A percentile compares a stretch with the other conserved stretches of the same genome.
Evolutionary conservation across 2,329 filamentous ascomycete species (phyloP).

Genomic region (Sporothrix euskadiensis): DNA sequence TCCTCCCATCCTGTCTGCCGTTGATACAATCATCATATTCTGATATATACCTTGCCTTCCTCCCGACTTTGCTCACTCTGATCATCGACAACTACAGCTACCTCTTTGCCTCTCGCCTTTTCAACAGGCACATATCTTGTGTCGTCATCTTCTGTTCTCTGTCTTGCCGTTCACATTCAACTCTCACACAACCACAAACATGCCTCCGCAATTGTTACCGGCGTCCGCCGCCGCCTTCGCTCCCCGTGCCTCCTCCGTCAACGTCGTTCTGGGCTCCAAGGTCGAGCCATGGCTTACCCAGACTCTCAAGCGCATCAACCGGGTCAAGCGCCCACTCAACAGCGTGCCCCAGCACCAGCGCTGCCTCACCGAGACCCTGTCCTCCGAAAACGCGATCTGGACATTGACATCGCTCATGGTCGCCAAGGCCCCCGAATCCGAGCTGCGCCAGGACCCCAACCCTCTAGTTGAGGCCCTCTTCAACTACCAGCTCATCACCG

Average conservation of each 20-base stretch:
- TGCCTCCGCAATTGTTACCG: conserved; percentile 91
- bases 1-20: conserved; percentile 2
- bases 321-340: conserved; percentile 94
- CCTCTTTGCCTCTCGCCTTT: conserved; percentile 29
- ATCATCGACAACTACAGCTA: conserved; percentile 25
- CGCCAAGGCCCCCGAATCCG: conserved; percentile 80
- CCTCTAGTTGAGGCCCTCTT: conserved; percentile 82
- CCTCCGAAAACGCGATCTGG: conserved; percentile 89
- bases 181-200: conserved; percentile 42
- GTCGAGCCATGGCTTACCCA: conserved; percentile 96
- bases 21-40: not conserved
- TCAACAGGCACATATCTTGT: not conserved
- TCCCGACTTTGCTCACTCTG: not conserved
- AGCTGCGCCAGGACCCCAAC: conserved; percentile 78
- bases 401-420: conserved; percentile 91
- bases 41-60: conserved; percentile 6
- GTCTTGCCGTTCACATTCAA: not conserved
- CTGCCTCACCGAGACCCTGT: conserved; percentile 93
- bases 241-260: conserved; percentile 83
- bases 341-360: conserved; percentile 92
- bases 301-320: conserved; percentile 94
- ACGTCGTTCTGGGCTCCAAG: conserved; percentile 88
- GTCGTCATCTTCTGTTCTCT: too few species aligned
- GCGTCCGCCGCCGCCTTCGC: conserved; percentile 96
- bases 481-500: conserved; percentile 89